Base-by-base conservation (phyloP, 192 early-diverging fungal species). In the Backusella sp. region DNA sequence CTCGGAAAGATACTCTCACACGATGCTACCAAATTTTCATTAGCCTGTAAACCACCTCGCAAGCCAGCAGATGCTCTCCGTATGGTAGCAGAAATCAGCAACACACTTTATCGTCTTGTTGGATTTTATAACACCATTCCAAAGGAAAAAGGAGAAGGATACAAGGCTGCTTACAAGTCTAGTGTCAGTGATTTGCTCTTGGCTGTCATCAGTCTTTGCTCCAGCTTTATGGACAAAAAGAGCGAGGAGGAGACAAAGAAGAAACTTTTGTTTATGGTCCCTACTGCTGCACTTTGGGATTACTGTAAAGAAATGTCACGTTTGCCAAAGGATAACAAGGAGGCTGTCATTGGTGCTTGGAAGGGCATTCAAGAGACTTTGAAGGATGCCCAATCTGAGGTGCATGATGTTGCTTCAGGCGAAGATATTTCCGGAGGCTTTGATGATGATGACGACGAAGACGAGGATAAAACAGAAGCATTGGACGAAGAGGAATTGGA, bases 1-100 rank as follows among this genome's bases (percentile, higher is more conserved):
- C 75, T 76, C n/a, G 72, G 80, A 28, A 65, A 74, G 36, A 67
- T 81, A 49, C 62, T 81, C 1, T 77, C 80, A 59, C 71, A 77
- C 30, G 73, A 81, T 66, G 73, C 80, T 19, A 81, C 80, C 41
- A 81, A 81, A 68, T 70, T 81, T 17, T 56, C 76, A 23, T 68
- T 81, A 49, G 76, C 80, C 3, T 81, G 80, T 53, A 81, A 81
- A 49, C 80, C 80, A 49, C 80, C 80, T 72, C 67, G 76, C 32
- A 73, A 81, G 49, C 59, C 76, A 4, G 32, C 15, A 0, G 80
- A 81, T 44, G 68, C 67, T 37, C 46, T 71, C 8, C 49, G 44
- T 4, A 77, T 81, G 80, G 52, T 77, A 30, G 1, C 28, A 65
- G 79, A 76, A 52, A 68, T 81, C 28, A 53, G 59, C 19, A 74